A percentile compares a stretch with the other conserved stretches of the same genome.
phyloP scores from a whole-genome alignment of 306 rosid species.

The Prunus kanzakura region DNA sequence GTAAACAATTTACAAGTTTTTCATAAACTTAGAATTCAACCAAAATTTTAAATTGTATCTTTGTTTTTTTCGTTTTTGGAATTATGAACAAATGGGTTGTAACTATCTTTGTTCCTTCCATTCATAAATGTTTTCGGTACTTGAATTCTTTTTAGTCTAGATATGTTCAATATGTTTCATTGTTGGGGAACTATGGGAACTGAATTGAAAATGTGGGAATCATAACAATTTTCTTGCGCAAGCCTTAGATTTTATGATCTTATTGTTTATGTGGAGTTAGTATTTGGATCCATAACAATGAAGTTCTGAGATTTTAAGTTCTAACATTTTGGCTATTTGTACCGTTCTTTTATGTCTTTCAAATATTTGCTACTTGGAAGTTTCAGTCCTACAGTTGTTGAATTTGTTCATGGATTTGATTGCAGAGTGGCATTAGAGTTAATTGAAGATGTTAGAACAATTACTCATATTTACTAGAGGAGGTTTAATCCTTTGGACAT shows the following conservation, averaged over 20 bases:
- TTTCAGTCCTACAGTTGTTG: neutral
- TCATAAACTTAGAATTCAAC: too few relatives aligned
- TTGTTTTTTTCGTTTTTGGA: too few relatives aligned
- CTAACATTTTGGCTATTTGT: neutral
- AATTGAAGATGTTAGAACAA: conserved; percentile 73
- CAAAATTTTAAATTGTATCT: neutral
- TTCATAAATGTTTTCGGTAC: neutral
- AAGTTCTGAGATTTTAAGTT: too few relatives aligned
- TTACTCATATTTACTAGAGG: conserved; percentile 88
- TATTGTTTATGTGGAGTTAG: neutral
- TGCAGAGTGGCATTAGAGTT: conserved; percentile 33
- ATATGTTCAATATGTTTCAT: neutral
- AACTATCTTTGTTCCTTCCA: neutral
- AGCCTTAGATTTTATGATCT: neutral
- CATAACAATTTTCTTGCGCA: neutral
- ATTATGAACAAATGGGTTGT: neutral
- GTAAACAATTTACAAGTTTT: too few relatives aligned
- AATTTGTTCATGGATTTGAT: conserved; percentile 1
- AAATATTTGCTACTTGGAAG: neutral
- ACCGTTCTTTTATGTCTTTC: neutral
- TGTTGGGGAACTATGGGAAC: neutral
- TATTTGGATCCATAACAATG: neutral
- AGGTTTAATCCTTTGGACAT: conserved; percentile 91
- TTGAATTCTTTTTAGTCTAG: neutral
- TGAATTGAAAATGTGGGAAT: neutral